Evolutionary conservation across 2,329 filamentous ascomycete genomes (phyloP), one percentile per base, ranked within the genome.

Genomic region (Colletotrichum sp.): DNA sequence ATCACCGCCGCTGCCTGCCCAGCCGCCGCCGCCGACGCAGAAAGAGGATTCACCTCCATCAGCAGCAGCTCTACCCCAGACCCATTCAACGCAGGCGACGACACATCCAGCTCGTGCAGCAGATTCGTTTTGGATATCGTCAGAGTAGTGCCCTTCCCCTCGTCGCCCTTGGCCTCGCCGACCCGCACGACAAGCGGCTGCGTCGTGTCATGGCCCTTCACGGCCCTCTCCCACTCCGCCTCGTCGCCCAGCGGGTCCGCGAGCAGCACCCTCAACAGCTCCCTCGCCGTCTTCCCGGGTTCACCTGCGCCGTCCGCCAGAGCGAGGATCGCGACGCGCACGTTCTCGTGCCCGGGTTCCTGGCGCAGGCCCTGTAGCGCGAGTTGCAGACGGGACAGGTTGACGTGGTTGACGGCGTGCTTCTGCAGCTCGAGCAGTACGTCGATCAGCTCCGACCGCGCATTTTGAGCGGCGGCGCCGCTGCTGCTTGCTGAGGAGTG

Each of bases 381-480:
- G 79, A 96, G 89, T 83, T 95, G 93, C 62, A 96, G 82, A 71
- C 93, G 89, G 34, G 93, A 92, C n/a, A 93, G 88, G 80, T 94
- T 94, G 69, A 94, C 88, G 79, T 92, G 89, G 74, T 88, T 90
- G 28, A 91, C 88, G 3, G 92, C 91, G 65, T 90, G 86, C 68
- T 89, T 90, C 79, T 94, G 89, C 4, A 96, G 87, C 26, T 90
- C 88, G 3, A 88, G 83, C 1, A 96, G 86, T 4, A 91, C 87
- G 59, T 88, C 84, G 77, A 93, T 88, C 7, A 95, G 89, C 78
- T 93, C 89, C 71, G 85, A 80, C 55, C 90, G 87, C 16, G 87
- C 82, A 72, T 87, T 80, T 10, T 78, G 36, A 5, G 36, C 72
- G n/a, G 79, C 18, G 6, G 77, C 26, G 26, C n/a, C 2, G 59